phyloP scores from a whole-genome alignment of 2,329 filamentous ascomycete species.

The Claviceps africana region DNA sequence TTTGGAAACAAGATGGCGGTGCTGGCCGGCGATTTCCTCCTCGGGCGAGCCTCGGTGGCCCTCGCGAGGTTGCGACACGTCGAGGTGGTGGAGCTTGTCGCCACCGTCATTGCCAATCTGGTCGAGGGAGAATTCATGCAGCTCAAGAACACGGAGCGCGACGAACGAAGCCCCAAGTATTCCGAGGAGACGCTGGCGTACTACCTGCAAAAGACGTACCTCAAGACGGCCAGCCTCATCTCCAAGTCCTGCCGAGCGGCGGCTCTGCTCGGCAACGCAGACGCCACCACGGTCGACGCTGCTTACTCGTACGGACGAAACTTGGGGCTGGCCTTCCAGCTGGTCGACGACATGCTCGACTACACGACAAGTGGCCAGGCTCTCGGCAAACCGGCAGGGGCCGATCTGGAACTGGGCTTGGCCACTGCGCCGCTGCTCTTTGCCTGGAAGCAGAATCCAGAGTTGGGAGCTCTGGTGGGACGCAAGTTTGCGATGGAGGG shows the following conservation, averaged over 20 bases:
- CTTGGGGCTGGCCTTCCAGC: conserved; percentile 84
- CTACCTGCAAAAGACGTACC: conserved; percentile 95
- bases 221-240: conserved; percentile 92
- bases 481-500: conserved; percentile 76
- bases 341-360: conserved; percentile 96
- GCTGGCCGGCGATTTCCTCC: conserved; percentile 86
- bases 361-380: conserved; percentile 79
- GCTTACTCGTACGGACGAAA: conserved; percentile 91
- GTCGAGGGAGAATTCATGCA: conserved; percentile 99
- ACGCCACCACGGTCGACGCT: conserved; percentile 70
- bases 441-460: conserved; percentile 80
- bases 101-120: conserved; percentile 92
- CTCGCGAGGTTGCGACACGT: conserved; percentile 80
- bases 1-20: conserved; percentile 99
- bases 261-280: conserved; percentile 67
- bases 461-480: conserved; percentile 77
- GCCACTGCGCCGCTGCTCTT: conserved; percentile 90
- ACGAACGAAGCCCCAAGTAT: conserved; percentile 73
- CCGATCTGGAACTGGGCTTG: conserved; percentile 82
- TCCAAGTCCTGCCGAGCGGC: conserved; percentile 90
- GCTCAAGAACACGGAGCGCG: conserved; percentile 83
- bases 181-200: conserved; percentile 82
- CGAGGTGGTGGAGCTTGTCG: conserved; percentile 86
- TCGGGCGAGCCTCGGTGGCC: conserved; percentile 85
- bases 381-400: conserved; percentile 86